Evolutionary conservation across 2,329 filamentous ascomycete species (phyloP), one percentile per base, ranked within the genome.

Genomic region (Beauveria sp.): DNA sequence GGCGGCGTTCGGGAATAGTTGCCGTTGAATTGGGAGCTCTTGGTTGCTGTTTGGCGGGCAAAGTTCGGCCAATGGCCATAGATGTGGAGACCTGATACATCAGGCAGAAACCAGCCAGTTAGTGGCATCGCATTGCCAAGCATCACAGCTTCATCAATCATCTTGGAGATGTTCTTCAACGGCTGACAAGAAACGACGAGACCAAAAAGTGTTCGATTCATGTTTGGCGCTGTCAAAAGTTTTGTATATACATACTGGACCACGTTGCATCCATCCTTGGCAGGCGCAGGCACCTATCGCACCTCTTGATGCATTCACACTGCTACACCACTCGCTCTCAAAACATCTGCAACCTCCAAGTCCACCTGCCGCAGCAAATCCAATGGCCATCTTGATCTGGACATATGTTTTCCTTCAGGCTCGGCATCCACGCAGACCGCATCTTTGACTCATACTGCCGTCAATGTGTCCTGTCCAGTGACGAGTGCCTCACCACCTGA

Each of bases 11-110:
- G 40, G 40, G 24, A n/a, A 20, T 18, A 53, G 10, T 57, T 42
- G 61, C 22, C 55, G 61, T 52, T 45, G 57, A 18, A 31, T 51
- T 53, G 52, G 42, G n/a, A 54, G 49, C 48, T 34, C 16, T 55
- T 69, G 67, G 67, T 67, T 65, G 42, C 60, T 42, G 26, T 31
- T 42, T 40, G 52, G 45, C 53, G 60, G 53, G 53, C 60, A 62
- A 62, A 62, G 60, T 57, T 62, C 60, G 60, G 60, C 43, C 60
- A 22, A 22, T 60, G 40, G 60, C 42, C 22, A 10, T 14, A 14
- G 26, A 20, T 49, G 54, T 62, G 61, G 61, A 59, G 54, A 38
- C 61, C 61, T 62, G 31, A 62, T 22, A 45, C 48, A 26, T 62
- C 46, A 62, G 60, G 60, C 60, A 62, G 45, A 51, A 62, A 62